These are phyloP conservation scores for Aurinia saxatilis DNA, from an alignment of 345 rosid genomes.

Conservation along the genomic window DNA sequence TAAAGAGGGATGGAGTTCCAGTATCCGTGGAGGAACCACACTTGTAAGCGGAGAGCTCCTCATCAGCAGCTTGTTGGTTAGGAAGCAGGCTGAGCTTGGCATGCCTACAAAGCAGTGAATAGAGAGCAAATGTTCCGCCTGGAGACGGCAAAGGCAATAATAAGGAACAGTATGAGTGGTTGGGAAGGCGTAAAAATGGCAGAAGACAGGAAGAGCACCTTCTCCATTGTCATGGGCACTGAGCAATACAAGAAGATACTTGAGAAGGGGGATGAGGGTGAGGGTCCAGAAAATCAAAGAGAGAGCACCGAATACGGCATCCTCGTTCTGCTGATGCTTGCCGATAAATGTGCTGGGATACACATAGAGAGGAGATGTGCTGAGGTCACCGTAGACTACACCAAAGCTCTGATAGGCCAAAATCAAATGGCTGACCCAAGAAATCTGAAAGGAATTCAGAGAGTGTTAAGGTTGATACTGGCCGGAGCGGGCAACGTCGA, in stretches of 20 bases:
- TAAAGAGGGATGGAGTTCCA: slow-evolving; percentile 43
- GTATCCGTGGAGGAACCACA: slow-evolving; percentile 44
- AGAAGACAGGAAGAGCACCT: slow-evolving; percentile 33
- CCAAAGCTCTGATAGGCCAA: slow-evolving; percentile 93
- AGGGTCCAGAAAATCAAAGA: slow-evolving; percentile 92
- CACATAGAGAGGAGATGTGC: slow-evolving; percentile 91
- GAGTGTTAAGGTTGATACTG: no score
- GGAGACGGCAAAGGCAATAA: slow-evolving; percentile 19
- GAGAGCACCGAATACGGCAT: slow-evolving; percentile 70
- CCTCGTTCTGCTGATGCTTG: slow-evolving; percentile 48
- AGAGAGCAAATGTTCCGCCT: slow-evolving; percentile 93
- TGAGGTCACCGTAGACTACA: slow-evolving; percentile 77
- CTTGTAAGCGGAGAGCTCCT: slow-evolving; percentile 82
- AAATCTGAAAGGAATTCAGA: slow-evolving; percentile 50
- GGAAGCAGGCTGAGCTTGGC: slow-evolving; percentile 83
- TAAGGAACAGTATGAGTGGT: no score
- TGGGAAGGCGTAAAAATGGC: no score
- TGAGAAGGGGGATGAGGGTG: slow-evolving; percentile 68
- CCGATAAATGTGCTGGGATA: slow-evolving; percentile 50
- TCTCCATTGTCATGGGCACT: slow-evolving; percentile 83
- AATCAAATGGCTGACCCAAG: slow-evolving; percentile 54
- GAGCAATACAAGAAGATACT: slow-evolving; percentile 53
- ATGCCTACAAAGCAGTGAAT: slow-evolving; percentile 84
- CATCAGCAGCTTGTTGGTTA: slow-evolving; percentile 96
- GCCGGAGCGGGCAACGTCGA: no score